These are phyloP conservation scores for Rhizoctonia solani DNA, from an alignment of 1,284 basidiomycete genomes.

Conservation along the genomic window DNA sequence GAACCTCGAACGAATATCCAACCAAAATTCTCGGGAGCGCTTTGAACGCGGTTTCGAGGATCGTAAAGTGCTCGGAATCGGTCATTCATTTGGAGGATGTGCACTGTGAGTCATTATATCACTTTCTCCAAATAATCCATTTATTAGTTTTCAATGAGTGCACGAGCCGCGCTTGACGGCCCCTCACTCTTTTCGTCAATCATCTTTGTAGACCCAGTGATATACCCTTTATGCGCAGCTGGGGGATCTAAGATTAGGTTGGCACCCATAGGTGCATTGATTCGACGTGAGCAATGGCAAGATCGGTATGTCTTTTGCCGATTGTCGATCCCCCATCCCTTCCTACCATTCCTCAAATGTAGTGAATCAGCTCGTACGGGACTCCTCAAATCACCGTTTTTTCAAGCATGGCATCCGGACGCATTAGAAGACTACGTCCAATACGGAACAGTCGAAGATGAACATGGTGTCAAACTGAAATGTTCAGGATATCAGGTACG, in stretches of 20 bases:
- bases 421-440: constrained; percentile 70
- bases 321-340: neutral
- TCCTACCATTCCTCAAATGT: neutral
- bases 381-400: constrained; percentile 68
- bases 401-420: constrained; percentile 69
- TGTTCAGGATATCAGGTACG: constrained; percentile 54
- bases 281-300: constrained; percentile 65
- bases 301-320: constrained; percentile 52
- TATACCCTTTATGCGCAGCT: constrained; percentile 49
- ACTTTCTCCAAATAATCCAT: neutral
- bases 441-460: constrained; percentile 60
- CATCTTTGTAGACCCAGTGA: constrained; percentile 80
- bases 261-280: constrained; percentile 55
- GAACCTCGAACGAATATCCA: constrained; percentile 56
- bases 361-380: constrained; percentile 64
- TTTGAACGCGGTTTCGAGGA: constrained; percentile 51
- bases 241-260: neutral
- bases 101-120: constrained; percentile 59
- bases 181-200: constrained; percentile 74
- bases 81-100: constrained; percentile 83
- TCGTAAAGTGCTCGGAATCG: constrained; percentile 65
- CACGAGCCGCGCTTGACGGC: constrained; percentile 61
- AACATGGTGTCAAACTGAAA: constrained; percentile 60
- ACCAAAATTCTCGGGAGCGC: constrained; percentile 52
- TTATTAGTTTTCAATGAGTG: constrained; percentile 45